Evolutionary conservation across 345 rosid genomes (phyloP).

Genomic region (Ceriops tagal): DNA sequence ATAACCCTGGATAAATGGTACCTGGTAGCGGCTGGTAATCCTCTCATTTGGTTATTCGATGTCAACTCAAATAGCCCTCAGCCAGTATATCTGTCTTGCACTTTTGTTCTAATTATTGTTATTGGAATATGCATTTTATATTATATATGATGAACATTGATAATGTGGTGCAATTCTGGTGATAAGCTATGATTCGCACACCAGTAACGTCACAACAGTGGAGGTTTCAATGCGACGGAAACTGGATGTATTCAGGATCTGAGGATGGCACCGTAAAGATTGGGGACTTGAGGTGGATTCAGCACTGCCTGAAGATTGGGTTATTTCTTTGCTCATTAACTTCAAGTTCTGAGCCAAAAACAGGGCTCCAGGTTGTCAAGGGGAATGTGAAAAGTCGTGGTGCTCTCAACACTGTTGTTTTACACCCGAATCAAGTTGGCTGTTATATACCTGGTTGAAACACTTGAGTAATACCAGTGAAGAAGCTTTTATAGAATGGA

Average conservation of each 20-base stretch:
- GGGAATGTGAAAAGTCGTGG: conserved; percentile 95
- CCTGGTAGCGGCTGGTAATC: conserved; percentile 93
- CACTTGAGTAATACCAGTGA: too few relatives aligned
- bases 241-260: conserved; percentile 98
- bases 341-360: conserved; percentile 25
- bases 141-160: not conserved
- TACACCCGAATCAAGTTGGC: conserved; percentile 92
- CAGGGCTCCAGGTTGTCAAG: conserved; percentile 96
- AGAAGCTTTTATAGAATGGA: too few relatives aligned
- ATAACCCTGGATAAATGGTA: conserved; percentile 62
- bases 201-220: conserved; percentile 94
- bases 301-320: not conserved
- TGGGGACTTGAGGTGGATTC: conserved; percentile 79
- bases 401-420: conserved; percentile 85
- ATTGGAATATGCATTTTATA: not conserved
- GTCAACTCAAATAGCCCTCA: too few relatives aligned
- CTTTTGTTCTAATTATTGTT: too few relatives aligned
- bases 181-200: conserved; percentile 88
- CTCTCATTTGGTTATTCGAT: conserved; percentile 83
- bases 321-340: not conserved
- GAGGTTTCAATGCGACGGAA: conserved; percentile 98
- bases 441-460: not conserved
- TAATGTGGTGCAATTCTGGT: conserved; percentile 38
- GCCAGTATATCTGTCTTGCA: too few relatives aligned
- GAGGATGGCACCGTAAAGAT: conserved; percentile 95